Base-by-base conservation (phyloP, 75 land plant genomes). In the Adiantum capillusveneris region DNA sequence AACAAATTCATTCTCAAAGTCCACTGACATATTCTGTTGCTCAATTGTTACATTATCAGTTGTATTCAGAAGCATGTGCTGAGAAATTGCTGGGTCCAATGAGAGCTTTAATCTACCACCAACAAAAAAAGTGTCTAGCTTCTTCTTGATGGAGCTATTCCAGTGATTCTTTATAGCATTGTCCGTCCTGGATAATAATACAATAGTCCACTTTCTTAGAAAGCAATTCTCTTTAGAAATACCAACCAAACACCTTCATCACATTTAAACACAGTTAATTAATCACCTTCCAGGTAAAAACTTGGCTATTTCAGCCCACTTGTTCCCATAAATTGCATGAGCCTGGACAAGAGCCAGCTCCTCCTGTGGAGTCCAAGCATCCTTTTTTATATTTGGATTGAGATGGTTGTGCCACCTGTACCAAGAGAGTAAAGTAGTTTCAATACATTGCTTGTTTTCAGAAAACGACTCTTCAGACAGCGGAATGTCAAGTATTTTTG, bases 161-260 rank as follows among this genome's bases (percentile, higher is more conserved):
- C 94, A 88, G 46, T 88, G 94, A 57, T 88, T 88, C 56, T 88
- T 88, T 63, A 88, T 88, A 6, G 94, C 72, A 82, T 88, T 88
- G 71, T 88, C 94, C n/a, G 90, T 80, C 85, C 94, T 88, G 85
- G 43, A 56, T 42, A 50, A 52, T 7, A 52, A n/a, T n/a, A n/a
- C n/a, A n/a, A n/a, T n/a, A n/a, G n/a, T n/a, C n/a, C n/a, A n/a
- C n/a, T n/a, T n/a, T n/a, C n/a, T n/a, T n/a, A n/a, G n/a, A n/a
- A n/a, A n/a, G n/a, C n/a, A n/a, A n/a, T n/a, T n/a, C n/a, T n/a
- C n/a, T n/a, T n/a, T n/a, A n/a, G n/a, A n/a, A n/a, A n/a, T n/a
- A n/a, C n/a, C n/a, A n/a, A n/a, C n/a, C 29, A 56, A 56, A n/a
- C 5, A 20, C 29, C 14, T 14, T 56, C 13, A 20, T 25, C 11